These are phyloP conservation scores for Yamadazyma sp. DNA, from an alignment of 805 yeast genomes.

Conservation along the genomic window DNA sequence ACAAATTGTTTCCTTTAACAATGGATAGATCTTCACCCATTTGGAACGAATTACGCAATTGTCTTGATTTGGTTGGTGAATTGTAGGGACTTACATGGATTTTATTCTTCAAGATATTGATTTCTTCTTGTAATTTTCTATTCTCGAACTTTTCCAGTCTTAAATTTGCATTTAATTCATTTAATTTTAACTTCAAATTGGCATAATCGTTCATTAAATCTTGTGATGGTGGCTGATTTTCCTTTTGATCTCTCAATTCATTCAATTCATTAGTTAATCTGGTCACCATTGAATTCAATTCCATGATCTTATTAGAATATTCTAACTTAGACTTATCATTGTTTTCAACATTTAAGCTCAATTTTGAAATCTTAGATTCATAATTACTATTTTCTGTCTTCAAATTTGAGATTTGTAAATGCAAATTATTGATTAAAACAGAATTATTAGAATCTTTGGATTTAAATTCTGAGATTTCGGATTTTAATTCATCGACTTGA, in stretches of 20 bases:
- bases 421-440: conserved; percentile 6
- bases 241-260: conserved; percentile 23
- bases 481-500: conserved; percentile 6
- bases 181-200: conserved; percentile 46
- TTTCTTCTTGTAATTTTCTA: conserved; percentile 50
- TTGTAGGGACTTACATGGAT: conserved; percentile 15
- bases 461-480: conserved; percentile 3
- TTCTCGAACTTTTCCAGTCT: conserved; percentile 46
- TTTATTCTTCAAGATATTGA: conserved; percentile 58
- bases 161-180: conserved; percentile 49
- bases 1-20: conserved; percentile 14
- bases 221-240: conserved; percentile 29
- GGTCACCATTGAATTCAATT: conserved; percentile 20
- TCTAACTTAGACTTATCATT: conserved; percentile 21
- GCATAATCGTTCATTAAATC: conserved; percentile 43
- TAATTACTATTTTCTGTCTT: conserved; percentile 5
- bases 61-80: conserved; percentile 26
- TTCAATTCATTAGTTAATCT: conserved; percentile 18
- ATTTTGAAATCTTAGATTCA: conserved; percentile 11
- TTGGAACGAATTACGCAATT: conserved; percentile 29
- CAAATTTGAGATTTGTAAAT: conserved; percentile 7
- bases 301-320: conserved; percentile 25
- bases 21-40: conserved; percentile 27
- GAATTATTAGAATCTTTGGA: conserved; percentile 4
- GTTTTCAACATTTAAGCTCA: conserved; percentile 22